Evolutionary conservation across 306 rosid genomes (phyloP).

Genomic region (Malus orientalis): DNA sequence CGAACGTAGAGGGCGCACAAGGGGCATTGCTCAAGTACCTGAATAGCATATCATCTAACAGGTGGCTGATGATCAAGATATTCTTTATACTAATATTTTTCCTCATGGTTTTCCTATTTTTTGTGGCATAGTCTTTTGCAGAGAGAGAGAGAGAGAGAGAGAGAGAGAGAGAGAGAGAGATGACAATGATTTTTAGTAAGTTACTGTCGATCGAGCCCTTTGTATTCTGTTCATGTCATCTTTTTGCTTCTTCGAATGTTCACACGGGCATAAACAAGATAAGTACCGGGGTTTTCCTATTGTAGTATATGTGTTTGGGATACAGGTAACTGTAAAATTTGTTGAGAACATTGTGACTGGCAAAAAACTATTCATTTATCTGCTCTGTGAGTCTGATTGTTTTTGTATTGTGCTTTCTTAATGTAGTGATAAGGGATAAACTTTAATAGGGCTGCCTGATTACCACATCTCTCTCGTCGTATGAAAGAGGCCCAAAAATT

Average conservation of each 20-base stretch:
- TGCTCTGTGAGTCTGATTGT: not conserved
- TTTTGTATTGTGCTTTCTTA: not conserved
- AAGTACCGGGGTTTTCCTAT: constrained; percentile 26
- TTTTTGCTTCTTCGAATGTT: constrained; percentile 17
- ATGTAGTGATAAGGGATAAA: not conserved
- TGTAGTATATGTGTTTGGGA: constrained; percentile 22
- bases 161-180: not conserved
- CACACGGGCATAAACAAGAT: constrained; percentile 13
- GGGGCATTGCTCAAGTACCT: constrained; percentile 87
- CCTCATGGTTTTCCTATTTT: constrained; percentile 95
- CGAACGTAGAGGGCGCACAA: constrained; percentile 93
- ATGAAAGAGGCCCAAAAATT: too few relatives aligned
- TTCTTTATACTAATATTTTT: constrained; percentile 93
- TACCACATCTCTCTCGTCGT: too few relatives aligned
- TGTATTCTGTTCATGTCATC: constrained; percentile 13
- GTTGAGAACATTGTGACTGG: constrained; percentile 17
- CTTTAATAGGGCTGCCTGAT: too few relatives aligned
- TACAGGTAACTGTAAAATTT: constrained; percentile 28
- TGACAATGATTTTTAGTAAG: constrained; percentile 4
- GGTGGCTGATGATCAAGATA: constrained; percentile 99
- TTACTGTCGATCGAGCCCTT: constrained; percentile 19
- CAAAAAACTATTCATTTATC: not conserved
- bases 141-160: not conserved
- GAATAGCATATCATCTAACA: constrained; percentile 90
- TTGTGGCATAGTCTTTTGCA: constrained; percentile 65